A percentile compares a stretch with the other conserved stretches of the same genome.
These are phyloP conservation scores for Aspergillus spinulosporus DNA, from an alignment of 2,329 filamentous ascomycete species.

Conservation along the genomic window DNA sequence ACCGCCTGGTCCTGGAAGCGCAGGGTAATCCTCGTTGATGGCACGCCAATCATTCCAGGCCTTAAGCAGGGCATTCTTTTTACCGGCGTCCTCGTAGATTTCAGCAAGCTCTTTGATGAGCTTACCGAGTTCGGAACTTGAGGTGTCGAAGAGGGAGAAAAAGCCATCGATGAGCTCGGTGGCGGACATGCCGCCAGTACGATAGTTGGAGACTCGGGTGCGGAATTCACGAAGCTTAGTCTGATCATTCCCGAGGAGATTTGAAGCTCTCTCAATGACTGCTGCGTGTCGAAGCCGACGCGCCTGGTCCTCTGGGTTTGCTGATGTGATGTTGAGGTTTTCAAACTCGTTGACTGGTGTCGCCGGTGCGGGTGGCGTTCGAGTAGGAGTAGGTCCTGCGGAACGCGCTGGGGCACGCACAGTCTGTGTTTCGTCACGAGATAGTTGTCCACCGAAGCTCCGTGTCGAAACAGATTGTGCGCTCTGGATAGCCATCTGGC, in stretches of 20 bases:
- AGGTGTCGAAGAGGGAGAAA: slow-evolving; percentile 81
- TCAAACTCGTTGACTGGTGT: slow-evolving; percentile 47
- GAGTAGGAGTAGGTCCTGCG: slow-evolving; percentile 29
- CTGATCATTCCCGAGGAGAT: slow-evolving; percentile 74
- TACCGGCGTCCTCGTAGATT: slow-evolving; percentile 79
- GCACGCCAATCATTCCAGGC: slow-evolving; percentile 96
- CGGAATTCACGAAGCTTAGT: slow-evolving; percentile 78
- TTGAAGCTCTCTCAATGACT: slow-evolving; percentile 81
- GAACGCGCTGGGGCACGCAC: slow-evolving; percentile 49
- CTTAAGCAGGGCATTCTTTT: slow-evolving; percentile 71
- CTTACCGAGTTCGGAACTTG: slow-evolving; percentile 78
- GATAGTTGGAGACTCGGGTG: slow-evolving; percentile 74
- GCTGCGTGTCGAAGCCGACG: slow-evolving; percentile 76
- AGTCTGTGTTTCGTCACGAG: slow-evolving; percentile 50
- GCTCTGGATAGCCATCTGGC: slow-evolving; percentile 87
- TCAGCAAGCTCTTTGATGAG: slow-evolving; percentile 89
- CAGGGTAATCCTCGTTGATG: slow-evolving; percentile 94
- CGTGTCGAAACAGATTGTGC: slow-evolving; percentile 76
- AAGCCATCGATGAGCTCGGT: slow-evolving; percentile 81
- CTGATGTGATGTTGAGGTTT: slow-evolving; percentile 51
- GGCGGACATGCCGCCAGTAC: slow-evolving; percentile 67
- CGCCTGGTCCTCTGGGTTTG: slow-evolving; percentile 77
- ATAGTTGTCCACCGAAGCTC: slow-evolving; percentile 82
- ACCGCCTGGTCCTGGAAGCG: slow-evolving; percentile 72
- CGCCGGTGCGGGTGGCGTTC: slow-evolving; percentile 27